These are phyloP conservation scores for Neopestalotiopsis sp. DNA, from an alignment of 2,329 filamentous ascomycete genomes.

Conservation along the genomic window DNA sequence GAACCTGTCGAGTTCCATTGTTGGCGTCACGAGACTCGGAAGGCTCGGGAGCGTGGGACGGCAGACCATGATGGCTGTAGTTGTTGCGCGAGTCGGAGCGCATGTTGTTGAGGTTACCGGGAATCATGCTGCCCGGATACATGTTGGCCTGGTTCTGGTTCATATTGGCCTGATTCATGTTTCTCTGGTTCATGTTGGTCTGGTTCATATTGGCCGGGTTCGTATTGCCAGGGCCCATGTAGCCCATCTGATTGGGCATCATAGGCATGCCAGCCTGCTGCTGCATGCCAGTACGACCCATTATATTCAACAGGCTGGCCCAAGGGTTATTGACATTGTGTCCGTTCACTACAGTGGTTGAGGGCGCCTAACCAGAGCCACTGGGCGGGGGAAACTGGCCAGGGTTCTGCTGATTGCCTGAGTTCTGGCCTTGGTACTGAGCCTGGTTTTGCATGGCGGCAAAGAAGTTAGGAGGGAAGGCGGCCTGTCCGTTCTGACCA, in stretches of 20 bases:
- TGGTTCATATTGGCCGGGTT: background rate
- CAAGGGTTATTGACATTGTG: background rate
- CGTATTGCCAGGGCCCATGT: background rate
- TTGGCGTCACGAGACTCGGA: background rate
- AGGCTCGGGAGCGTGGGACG: too few relatives aligned
- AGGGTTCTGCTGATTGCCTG: constrained; percentile 35
- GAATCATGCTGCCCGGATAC: too few relatives aligned
- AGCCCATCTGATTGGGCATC: background rate
- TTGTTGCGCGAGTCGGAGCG: too few relatives aligned
- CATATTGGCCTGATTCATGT: background rate
- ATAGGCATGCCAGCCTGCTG: background rate
- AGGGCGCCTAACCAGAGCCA: constrained; percentile 28
- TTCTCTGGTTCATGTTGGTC: background rate
- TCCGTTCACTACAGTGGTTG: background rate
- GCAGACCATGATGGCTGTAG: too few relatives aligned
- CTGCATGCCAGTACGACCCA: background rate
- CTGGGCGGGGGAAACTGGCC: constrained; percentile 33
- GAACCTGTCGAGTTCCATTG: background rate
- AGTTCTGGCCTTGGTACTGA: constrained; percentile 34
- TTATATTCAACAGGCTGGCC: background rate
- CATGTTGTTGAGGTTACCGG: too few relatives aligned
- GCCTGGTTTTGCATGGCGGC: constrained; percentile 50
- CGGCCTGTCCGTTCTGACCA: constrained; percentile 44
- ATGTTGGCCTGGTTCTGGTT: background rate
- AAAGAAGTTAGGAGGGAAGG: constrained; percentile 63